Percentiles rank a stretch among this genome's conserved stretches.
These are phyloP conservation scores for Arthrinium phaeospermum DNA, from an alignment of 2,329 filamentous ascomycete species.

Conservation along the genomic window DNA sequence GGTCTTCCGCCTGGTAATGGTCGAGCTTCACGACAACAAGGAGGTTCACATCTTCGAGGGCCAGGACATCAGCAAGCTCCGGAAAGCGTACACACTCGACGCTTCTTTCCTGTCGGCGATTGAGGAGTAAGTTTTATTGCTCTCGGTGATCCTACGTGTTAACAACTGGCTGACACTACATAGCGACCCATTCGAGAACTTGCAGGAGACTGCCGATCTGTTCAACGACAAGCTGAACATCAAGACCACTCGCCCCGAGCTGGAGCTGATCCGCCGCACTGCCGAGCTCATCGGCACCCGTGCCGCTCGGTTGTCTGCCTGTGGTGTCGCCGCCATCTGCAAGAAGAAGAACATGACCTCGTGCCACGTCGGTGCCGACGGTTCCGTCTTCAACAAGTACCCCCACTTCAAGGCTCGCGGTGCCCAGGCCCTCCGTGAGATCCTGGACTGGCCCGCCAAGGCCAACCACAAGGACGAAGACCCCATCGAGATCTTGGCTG, in stretches of 20 bases:
- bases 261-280: slow-evolving; percentile 86
- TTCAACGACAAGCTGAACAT: slow-evolving; percentile 80
- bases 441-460: slow-evolving; percentile 89
- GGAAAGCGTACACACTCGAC: slow-evolving; percentile 88
- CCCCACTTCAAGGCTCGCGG: slow-evolving; percentile 96
- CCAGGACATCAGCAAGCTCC: slow-evolving; percentile 80
- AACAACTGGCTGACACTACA: slow-evolving; percentile 29
- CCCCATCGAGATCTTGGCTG: slow-evolving; percentile 84
- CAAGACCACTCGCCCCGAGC: slow-evolving; percentile 73
- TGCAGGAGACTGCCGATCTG: slow-evolving; percentile 84
- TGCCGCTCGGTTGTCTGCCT: slow-evolving; percentile 89
- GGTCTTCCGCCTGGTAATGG: slow-evolving; percentile 85
- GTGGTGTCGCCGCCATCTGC: slow-evolving; percentile 94
- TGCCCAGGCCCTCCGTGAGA: slow-evolving; percentile 88
- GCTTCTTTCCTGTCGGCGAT: slow-evolving; percentile 92
- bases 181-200: slow-evolving; percentile 92
- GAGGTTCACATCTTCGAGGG: slow-evolving; percentile 78
- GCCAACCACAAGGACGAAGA: slow-evolving; percentile 75
- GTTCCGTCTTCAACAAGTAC: slow-evolving; percentile 99
- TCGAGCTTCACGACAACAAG: slow-evolving; percentile 83
- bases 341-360: slow-evolving; percentile 90
- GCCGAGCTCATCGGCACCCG: slow-evolving; percentile 95
- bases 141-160: slow-evolving; percentile 20
- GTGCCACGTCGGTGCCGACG: slow-evolving; percentile 95
- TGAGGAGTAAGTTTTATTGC: slow-evolving; percentile 69